Evolutionary conservation across 106 monocot species (phyloP).

Genomic region (Xerophyta viscosa): DNA sequence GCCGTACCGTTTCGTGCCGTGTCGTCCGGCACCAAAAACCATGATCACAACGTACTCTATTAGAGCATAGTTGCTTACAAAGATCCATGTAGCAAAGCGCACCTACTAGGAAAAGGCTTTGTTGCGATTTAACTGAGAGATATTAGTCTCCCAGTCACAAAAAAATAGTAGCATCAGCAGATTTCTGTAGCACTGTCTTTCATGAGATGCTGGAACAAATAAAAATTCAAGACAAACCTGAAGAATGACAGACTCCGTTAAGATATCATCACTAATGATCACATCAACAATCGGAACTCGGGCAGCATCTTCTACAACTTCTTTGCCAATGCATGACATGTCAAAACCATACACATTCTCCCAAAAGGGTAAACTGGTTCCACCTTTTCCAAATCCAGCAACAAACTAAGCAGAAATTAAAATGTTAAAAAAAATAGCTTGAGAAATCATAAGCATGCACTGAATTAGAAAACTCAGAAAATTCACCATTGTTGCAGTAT

Average conservation of each 20-base stretch:
- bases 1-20: too few species aligned
- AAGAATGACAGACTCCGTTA: constrained; percentile 63
- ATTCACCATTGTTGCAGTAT: constrained; percentile 81
- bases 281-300: constrained; percentile 76
- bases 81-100: too few species aligned
- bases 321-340: constrained; percentile 87
- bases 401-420: constrained; percentile 43
- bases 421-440: background rate
- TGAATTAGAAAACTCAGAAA: background rate
- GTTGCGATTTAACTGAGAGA: too few species aligned
- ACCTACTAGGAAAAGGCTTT: too few species aligned
- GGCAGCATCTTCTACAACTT: constrained; percentile 69
- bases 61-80: too few species aligned
- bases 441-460: background rate
- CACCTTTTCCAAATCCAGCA: constrained; percentile 92
- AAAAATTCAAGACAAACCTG: constrained; percentile 29
- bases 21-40: too few species aligned
- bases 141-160: too few species aligned
- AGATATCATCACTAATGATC: constrained; percentile 49
- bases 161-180: too few species aligned
- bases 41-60: too few species aligned
- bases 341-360: constrained; percentile 89
- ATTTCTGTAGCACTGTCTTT: too few species aligned
- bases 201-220: too few species aligned
- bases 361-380: constrained; percentile 86